Evolutionary conservation across 192 early-diverging fungal species (phyloP), one percentile per base, ranked within the genome.

Genomic region (Gamsiella multidivaricata): DNA sequence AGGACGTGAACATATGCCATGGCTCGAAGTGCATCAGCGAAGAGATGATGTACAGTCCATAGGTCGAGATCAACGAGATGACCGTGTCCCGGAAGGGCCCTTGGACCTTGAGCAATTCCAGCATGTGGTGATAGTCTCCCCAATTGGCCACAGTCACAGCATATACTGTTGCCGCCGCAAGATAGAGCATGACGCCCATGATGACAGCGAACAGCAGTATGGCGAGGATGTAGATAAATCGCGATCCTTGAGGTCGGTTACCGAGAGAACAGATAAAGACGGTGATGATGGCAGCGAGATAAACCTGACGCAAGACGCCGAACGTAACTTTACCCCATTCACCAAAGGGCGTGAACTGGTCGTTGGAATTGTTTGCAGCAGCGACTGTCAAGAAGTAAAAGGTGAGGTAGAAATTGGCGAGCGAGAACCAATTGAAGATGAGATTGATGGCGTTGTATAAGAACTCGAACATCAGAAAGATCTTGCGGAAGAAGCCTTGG

Each of bases 1-100:
- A 91, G 32, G 86, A 91, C 23, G 93, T 96, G 61, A 95, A 84
- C 92, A 95, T 93, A 78, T 97, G 96, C 91, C 91, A 94, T 6
- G 94, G 94, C 71, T 97, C 94, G 67, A 93, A 83, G 83, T 90
- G 91, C 54, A 94, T 49, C 55, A 95, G 65, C 18, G 91, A 93
- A 12, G 90, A 75, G 51, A 94, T 3, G 36, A 95, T 79, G 83
- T 94, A 96, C 53, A 97, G 63, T 1, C 90, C 93, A 72, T 95
- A 96, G 3, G 94, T 97, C 2, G 89, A 85, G 2, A 83, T 86
- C 57, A 95, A 63, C 33, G 94, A 94, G 34, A 96, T 84, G 41
- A 95, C 84, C 31, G 95, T 88, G 78, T 94, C 91, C 22, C 91
- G 82, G 84, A 96, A 90, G 17, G 85, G 45, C 2, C 65, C 69